Base-by-base conservation (phyloP, 2,329 filamentous ascomycete genomes). In the Cadophora gregata region DNA sequence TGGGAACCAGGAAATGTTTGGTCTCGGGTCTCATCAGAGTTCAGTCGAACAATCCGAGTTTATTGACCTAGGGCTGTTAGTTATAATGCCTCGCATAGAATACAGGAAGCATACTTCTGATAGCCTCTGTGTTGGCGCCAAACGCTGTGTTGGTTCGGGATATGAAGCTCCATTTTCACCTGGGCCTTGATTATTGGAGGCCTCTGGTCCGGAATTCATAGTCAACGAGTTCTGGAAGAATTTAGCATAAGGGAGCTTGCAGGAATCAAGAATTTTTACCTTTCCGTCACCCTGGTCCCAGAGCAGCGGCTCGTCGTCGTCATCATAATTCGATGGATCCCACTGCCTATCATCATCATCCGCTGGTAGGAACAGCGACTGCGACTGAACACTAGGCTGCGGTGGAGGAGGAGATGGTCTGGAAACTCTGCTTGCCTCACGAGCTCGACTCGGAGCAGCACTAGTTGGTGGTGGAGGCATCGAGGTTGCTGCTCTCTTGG, bases 121-220 rank as follows among this genome's bases (percentile, higher is more conserved):
- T 33, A 93, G 80, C 63, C 86, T 85, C 76, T 95, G 92, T 1
- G 92, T 94, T 25, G 92, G 91, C 70, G 90, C 88, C 63, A 94
- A 74, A 2, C 83, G 70, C 47, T 76, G 73, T 19, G 73, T 75
- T n/a, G 73, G 65, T 19, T 45, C 36, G 3, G 64, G 42, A 50
- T 62, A 42, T 25, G 53, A 55, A 58, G 67, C 66, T 16, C 24
- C 47, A 53, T 53, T 67, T 12, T 9, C 51, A 9, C 62, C 64
- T n/a, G 70, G 65, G 21, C 62, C 69, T 45, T 68, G 71, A 8
- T 47, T 66, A 45, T 66, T 66, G 16, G 64, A 65, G 31, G 51
- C 67, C 48, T 70, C 66, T 48, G 36, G 56, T 55, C 50, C 72
- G 24, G 73, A 74, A 55, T 75, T 73, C 64, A 72, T 70, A 27